phyloP scores from a whole-genome alignment of 2,329 filamentous ascomycete genomes.

The Fusarium euwallaceae region DNA sequence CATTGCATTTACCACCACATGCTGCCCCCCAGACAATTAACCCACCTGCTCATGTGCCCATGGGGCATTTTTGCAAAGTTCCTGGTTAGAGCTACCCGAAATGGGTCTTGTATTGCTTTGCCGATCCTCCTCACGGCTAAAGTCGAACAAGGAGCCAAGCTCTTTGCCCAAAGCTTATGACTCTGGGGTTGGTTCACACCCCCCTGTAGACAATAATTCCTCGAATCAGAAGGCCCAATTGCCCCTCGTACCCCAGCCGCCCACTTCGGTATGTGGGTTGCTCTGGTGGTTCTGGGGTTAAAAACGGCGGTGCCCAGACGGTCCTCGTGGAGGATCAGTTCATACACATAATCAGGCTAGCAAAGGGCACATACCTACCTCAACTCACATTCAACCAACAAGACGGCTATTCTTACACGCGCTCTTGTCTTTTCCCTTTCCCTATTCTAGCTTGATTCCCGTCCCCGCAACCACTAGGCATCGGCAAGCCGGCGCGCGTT shows the following conservation, averaged over 20 bases:
- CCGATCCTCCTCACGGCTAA: conserved; percentile 19
- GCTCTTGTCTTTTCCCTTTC: not conserved
- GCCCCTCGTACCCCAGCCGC: not conserved
- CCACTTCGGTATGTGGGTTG: conserved; percentile 9
- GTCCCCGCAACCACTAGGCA: not conserved
- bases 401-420: not conserved
- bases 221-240: not conserved
- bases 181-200: conserved; percentile 14
- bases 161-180: conserved; percentile 18
- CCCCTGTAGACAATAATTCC: conserved; percentile 13
- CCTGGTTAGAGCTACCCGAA: not conserved
- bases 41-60: conserved; percentile 13
- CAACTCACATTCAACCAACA: conserved; percentile 10
- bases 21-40: not conserved
- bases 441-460: not conserved
- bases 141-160: conserved; percentile 9
- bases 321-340: conserved; percentile 7
- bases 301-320: conserved; percentile 4
- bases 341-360: conserved; percentile 1
- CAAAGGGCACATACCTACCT: not conserved
- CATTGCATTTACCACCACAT: not conserved
- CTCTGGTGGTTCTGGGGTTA: conserved; percentile 12
- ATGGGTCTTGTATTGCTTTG: not conserved
- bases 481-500: conserved; percentile 14
- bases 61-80: not conserved